Evolutionary conservation across 768 basidiomycete genomes (phyloP).

Genomic region (Cubamyces sp.): DNA sequence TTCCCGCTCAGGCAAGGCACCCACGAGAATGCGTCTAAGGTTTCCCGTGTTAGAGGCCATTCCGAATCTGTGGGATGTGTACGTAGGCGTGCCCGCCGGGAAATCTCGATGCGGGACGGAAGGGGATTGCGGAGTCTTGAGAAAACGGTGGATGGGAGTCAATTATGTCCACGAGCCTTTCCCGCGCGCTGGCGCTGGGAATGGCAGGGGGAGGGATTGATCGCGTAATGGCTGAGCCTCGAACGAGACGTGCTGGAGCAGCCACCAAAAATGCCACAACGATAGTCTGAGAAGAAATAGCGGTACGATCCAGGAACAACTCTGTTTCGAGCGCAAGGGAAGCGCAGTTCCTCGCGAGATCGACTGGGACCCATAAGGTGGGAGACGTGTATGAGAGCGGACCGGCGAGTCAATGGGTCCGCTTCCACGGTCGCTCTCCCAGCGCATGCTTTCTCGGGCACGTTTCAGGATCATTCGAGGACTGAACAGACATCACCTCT

Average conservation of each 20-base stretch:
- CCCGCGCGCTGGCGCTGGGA: conserved; percentile 31
- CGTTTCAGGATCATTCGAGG: conserved; percentile 25
- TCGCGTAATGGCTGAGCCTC: conserved; percentile 31
- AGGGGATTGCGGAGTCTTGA: conserved; percentile 25
- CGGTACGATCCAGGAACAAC: conserved; percentile 25
- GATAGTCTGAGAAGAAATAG: conserved; percentile 21
- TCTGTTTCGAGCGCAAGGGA: conserved; percentile 31
- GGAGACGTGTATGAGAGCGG: conserved; percentile 19
- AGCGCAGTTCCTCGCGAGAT: conserved; percentile 26
- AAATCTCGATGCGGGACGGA: conserved; percentile 23
- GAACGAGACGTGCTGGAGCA: conserved; percentile 22
- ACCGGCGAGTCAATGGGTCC: conserved; percentile 20
- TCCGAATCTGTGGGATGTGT: conserved; percentile 25
- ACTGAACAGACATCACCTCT: conserved; percentile 25
- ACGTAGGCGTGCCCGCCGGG: conserved; percentile 18
- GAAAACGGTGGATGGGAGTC: conserved; percentile 30
- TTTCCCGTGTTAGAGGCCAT: conserved; percentile 26
- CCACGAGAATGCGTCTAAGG: conserved; percentile 31
- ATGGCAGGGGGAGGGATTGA: conserved; percentile 19
- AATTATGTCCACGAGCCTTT: conserved; percentile 31
- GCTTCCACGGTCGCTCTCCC: conserved; percentile 25
- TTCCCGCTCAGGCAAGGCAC: conserved; percentile 24
- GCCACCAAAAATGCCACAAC: conserved; percentile 19
- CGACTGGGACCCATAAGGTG: conserved; percentile 24
- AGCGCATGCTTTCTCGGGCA: conserved; percentile 25